Evolutionary conservation across 805 yeast genomes (phyloP).

Genomic region (Lachancea lanzarotensis): DNA sequence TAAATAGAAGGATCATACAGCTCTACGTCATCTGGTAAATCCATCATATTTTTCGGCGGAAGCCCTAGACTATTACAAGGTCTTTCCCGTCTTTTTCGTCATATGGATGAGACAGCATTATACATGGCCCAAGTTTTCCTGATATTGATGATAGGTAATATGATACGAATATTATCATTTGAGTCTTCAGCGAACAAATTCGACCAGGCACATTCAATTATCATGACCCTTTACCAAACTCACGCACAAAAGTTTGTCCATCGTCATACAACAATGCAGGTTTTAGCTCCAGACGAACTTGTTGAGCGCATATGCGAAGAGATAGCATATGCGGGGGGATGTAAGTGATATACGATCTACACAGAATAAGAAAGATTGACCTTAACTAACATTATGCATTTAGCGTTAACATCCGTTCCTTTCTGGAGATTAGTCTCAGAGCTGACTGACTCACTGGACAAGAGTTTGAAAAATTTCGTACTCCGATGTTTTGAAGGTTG

Average conservation of each 20-base stretch:
- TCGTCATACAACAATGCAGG: not conserved
- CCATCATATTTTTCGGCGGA: not conserved
- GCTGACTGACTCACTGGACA: constrained; percentile 9
- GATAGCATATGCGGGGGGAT: constrained; percentile 30
- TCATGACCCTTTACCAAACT: too few species aligned
- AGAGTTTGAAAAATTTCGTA: constrained; percentile 16
- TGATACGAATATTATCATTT: not conserved
- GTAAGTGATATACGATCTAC: constrained; percentile 10
- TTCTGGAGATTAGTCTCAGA: constrained; percentile 16
- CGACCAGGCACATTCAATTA: too few species aligned
- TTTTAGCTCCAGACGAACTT: constrained; percentile 27
- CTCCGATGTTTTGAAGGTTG: constrained; percentile 16
- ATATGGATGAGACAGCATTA: not conserved
- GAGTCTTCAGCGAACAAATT: too few species aligned
- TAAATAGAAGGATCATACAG: constrained; percentile 1
- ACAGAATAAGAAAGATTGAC: not conserved
- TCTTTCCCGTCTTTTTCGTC: not conserved
- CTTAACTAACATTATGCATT: not conserved
- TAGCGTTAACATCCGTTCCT: constrained; percentile 12
- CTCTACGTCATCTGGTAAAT: not conserved
- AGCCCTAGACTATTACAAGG: too few species aligned
- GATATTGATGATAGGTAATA: not conserved
- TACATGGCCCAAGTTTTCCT: not conserved
- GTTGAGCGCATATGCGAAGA: constrained; percentile 23
- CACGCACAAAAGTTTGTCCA: too few species aligned